Base-by-base conservation (phyloP, 2,329 filamentous ascomycete genomes). In the Ophiostoma triangulosporum region DNA sequence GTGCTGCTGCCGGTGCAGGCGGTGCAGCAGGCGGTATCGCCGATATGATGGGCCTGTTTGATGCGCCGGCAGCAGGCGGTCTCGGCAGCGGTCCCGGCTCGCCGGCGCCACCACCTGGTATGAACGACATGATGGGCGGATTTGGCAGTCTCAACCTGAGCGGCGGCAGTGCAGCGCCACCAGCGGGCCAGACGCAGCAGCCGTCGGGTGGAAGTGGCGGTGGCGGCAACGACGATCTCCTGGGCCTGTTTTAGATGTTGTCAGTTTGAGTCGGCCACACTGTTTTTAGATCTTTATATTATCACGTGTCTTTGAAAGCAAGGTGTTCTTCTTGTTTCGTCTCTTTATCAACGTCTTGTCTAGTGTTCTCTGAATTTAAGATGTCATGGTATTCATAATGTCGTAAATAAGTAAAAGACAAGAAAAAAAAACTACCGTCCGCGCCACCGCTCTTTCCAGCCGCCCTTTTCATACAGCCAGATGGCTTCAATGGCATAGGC, bases 101-200 rank as follows among this genome's bases (percentile, higher is more conserved):
- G 12, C 38, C 4, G 62, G 67, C 54, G 61, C 65, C 52, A 31
- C 61, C 57, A 53, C 65, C 56, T 4, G 86, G 83, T 53, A 78
- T 95, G 74, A 86, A 87, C 60, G 90, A 97, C 68, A 71, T 98
- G 63, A 84, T 96, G 74, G 88, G 88, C 64, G 90, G 90, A 1
- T 94, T 98, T 64, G 86, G 83, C 27, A 81, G 81, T 4, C 73
- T 98, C 70, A 83, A 88, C 69, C 73, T 98, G 64, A 78, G 81
- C 48, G 80, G 78, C 32, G 38, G 38, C 38, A 69, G 71, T 58
- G 78, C 83, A 59, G 80, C 85, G 17, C 76, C 84, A 31, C 82
- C 84, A 15, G 73, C 84, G 4, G 72, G 73, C 11, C 76, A 80
- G 62, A 64, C 81, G 58, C 69, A 67, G 61, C 68, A 68, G 46